Conservation (phyloP, 2,329 filamentous ascomycete species). For the Penicillium sp. region DNA sequence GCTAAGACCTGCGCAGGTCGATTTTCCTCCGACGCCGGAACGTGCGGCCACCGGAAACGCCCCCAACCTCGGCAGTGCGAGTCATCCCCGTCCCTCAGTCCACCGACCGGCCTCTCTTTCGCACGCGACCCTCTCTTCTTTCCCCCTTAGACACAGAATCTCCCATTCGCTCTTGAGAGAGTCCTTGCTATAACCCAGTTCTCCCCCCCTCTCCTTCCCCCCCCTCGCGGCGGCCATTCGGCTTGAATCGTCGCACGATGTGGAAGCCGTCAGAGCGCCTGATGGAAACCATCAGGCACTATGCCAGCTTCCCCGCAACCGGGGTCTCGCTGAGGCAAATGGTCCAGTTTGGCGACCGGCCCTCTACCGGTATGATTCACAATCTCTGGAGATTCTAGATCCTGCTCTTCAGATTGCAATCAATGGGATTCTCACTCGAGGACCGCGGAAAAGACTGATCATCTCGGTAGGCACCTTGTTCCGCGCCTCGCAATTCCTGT, state of each 20-base stretch:
- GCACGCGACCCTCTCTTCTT: slow-evolving; percentile 14
- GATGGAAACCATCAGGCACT: slow-evolving; percentile 97
- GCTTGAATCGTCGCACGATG: slow-evolving; percentile 58
- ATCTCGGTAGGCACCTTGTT: slow-evolving; percentile 78
- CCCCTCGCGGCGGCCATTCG: slow-evolving; percentile 28
- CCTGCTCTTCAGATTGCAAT: background rate
- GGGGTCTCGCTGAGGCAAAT: slow-evolving; percentile 96
- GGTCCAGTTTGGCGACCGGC: slow-evolving; percentile 96
- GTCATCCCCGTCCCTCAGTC: slow-evolving; percentile 16
- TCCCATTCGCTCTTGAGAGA: background rate
- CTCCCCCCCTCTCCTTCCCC: slow-evolving; percentile 3
- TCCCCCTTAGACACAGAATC: background rate
- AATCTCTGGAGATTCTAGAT: background rate
- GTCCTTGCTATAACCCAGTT: background rate
- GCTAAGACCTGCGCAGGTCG: background rate
- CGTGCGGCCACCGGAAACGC: slow-evolving; percentile 14
- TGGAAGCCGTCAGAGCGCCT: slow-evolving; percentile 88
- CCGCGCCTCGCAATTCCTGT: slow-evolving; percentile 95
- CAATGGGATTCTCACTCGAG: background rate
- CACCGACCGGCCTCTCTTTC: slow-evolving; percentile 6
- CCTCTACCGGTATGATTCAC: slow-evolving; percentile 71
- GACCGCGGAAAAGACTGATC: slow-evolving; percentile 6
- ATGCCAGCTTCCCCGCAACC: slow-evolving; percentile 94
- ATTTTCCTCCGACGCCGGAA: slow-evolving; percentile 28
- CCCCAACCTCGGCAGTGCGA: slow-evolving; percentile 34